phyloP scores from a whole-genome alignment of 2,329 filamentous ascomycete genomes.

The Pseudogymnoascus sp. region DNA sequence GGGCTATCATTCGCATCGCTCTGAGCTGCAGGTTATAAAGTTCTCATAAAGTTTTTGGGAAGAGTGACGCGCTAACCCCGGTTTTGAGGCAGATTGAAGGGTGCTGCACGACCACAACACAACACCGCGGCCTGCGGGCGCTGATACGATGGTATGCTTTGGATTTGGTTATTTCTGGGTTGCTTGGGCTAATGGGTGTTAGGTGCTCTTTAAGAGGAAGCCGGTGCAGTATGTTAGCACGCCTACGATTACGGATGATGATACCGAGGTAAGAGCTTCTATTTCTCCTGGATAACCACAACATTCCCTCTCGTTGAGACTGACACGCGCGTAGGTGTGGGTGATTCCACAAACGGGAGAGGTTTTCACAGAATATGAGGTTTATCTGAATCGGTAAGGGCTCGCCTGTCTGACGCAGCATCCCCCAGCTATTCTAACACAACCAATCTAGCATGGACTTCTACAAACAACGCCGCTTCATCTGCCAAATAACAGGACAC shows the following conservation, averaged over 20 bases:
- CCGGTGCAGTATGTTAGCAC: slow-evolving; percentile 74
- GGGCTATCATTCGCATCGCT: background rate
- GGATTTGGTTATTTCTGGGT: slow-evolving; percentile 8
- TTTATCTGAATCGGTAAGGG: slow-evolving; percentile 71
- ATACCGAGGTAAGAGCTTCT: slow-evolving; percentile 59
- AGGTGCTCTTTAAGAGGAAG: slow-evolving; percentile 96
- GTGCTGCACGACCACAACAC: background rate
- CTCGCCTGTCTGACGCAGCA: background rate
- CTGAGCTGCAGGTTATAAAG: background rate
- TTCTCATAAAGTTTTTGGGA: slow-evolving; percentile 1
- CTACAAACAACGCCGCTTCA: slow-evolving; percentile 85
- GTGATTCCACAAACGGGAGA: slow-evolving; percentile 84
- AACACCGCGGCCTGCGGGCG: background rate
- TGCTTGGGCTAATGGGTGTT: slow-evolving; percentile 6
- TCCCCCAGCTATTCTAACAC: slow-evolving; percentile 26
- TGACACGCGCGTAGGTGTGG: slow-evolving; percentile 62
- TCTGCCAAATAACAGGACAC: slow-evolving; percentile 92
- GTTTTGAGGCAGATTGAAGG: background rate
- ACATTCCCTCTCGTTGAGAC: slow-evolving; percentile 15
- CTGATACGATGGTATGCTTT: background rate
- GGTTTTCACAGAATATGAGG: slow-evolving; percentile 80
- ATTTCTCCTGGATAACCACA: slow-evolving; percentile 11
- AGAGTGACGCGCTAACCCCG: background rate
- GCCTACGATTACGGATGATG: slow-evolving; percentile 68
- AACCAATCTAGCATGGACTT: slow-evolving; percentile 66